phyloP scores from a whole-genome alignment of 148 eudicot species.

The Silene latifolia region DNA sequence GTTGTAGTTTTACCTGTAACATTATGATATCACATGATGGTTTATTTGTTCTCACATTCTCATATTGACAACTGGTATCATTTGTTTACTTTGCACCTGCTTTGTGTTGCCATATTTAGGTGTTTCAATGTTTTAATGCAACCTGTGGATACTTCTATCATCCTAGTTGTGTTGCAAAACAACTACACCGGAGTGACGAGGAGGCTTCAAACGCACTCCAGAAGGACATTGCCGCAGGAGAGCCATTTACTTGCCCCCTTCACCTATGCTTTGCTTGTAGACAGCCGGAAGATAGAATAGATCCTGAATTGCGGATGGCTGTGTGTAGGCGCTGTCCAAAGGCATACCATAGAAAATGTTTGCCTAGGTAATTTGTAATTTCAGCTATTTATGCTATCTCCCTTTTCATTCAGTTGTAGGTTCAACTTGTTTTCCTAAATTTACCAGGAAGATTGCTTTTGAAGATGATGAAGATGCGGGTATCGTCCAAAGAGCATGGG shows the following conservation, averaged over 20 bases:
- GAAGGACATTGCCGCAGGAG: conserved; percentile 63
- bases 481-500: conserved; percentile 75
- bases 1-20: too few species aligned
- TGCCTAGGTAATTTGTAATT: conserved; percentile 58
- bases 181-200: conserved; percentile 44
- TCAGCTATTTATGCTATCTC: not conserved
- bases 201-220: conserved; percentile 42
- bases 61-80: not conserved
- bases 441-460: conserved; percentile 60
- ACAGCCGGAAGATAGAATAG: conserved; percentile 47
- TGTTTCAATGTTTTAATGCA: conserved; percentile 80
- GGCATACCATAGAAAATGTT: conserved; percentile 82
- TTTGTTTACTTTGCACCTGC: not conserved
- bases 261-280: conserved; percentile 69
- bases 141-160: conserved; percentile 94
- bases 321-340: conserved; percentile 93
- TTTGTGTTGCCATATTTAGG: conserved; percentile 33
- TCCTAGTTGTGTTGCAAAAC: conserved; percentile 76
- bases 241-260: conserved; percentile 72
- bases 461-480: conserved; percentile 41
- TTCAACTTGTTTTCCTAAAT: conserved; percentile 13
- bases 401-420: conserved; percentile 2
- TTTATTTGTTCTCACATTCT: not conserved
- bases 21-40: not conserved
- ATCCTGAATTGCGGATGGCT: conserved; percentile 65